Evolutionary conservation across 192 early-diverging fungal genomes (phyloP).

Genomic region (Backusella tuberculispora): DNA sequence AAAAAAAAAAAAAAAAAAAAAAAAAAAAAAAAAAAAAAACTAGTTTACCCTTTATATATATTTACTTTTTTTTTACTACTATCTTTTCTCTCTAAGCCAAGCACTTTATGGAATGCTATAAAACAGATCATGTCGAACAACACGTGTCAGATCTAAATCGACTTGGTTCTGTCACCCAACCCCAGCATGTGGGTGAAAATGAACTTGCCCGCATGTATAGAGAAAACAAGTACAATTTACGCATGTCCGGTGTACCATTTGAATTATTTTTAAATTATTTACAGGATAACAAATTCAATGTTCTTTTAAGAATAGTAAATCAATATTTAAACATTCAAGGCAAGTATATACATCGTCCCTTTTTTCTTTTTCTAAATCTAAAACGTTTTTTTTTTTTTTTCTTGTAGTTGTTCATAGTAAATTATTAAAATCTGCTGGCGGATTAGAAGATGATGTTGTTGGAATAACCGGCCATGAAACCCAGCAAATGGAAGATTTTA

Average conservation of each 20-base stretch:
- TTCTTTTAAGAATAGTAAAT: conserved; percentile 90
- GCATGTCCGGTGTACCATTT: conserved; percentile 87
- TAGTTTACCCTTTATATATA: too few relatives aligned
- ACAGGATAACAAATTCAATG: conserved; percentile 89
- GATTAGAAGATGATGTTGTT: conserved; percentile 62
- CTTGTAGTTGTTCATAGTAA: conserved; percentile 40
- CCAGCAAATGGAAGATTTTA: conserved; percentile 77
- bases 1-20: not conserved
- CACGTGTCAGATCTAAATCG: conserved; percentile 76
- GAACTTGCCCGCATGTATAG: conserved; percentile 81
- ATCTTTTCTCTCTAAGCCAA: conserved; percentile 52
- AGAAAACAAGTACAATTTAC: conserved; percentile 81
- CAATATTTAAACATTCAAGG: conserved; percentile 83
- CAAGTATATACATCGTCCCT: too few relatives aligned
- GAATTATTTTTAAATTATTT: conserved; percentile 90
- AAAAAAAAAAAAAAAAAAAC: not conserved
- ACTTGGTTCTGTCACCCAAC: conserved; percentile 69
- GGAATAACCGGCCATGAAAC: conserved; percentile 75
- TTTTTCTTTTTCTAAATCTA: too few relatives aligned
- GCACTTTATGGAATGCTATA: conserved; percentile 77
- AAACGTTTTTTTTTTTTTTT: not conserved
- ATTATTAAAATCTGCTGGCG: conserved; percentile 41
- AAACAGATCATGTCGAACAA: conserved; percentile 73
- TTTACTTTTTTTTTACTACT: too few relatives aligned
- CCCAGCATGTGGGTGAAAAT: conserved; percentile 79